Evolutionary conservation across 2,329 filamentous ascomycete genomes (phyloP).

Genomic region (Zymoseptoria pseudotritici): DNA sequence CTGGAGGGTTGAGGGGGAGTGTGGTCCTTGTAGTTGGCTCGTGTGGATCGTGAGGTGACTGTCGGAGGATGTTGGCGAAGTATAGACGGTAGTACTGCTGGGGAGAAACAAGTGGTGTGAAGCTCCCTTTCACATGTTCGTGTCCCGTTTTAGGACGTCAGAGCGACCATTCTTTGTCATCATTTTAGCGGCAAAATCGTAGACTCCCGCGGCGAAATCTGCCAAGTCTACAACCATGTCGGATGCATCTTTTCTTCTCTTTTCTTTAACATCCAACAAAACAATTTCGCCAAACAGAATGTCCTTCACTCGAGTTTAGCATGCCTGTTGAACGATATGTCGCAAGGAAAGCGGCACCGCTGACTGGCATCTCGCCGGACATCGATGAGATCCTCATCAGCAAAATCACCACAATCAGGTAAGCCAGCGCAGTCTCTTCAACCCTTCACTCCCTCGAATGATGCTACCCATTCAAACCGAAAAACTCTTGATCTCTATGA

Average conservation of each 20-base stretch:
- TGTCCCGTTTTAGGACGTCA: not conserved
- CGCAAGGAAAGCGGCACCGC: too few relatives aligned
- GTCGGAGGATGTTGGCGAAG: not conserved
- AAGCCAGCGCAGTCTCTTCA: not conserved
- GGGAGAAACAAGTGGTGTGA: not conserved
- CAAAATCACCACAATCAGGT: not conserved
- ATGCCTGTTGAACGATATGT: too few relatives aligned
- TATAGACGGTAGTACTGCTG: not conserved
- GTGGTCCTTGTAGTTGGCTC: not conserved
- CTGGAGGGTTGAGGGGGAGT: not conserved
- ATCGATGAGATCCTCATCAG: too few relatives aligned
- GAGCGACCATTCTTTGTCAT: not conserved
- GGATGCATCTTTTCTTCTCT: slow-evolving; percentile 1
- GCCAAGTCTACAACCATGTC: not conserved
- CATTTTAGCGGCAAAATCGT: too few relatives aligned
- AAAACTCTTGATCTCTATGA: slow-evolving; percentile 33
- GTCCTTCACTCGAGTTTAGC: too few relatives aligned
- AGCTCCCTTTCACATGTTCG: not conserved
- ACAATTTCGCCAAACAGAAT: not conserved
- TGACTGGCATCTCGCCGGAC: too few relatives aligned
- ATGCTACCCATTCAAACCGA: slow-evolving; percentile 32
- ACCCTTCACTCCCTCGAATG: slow-evolving; percentile 10
- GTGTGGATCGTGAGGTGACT: not conserved
- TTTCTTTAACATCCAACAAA: not conserved
- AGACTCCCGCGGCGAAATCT: too few relatives aligned